These are phyloP conservation scores for Ascochyta koolunga DNA, from an alignment of 2,329 filamentous ascomycete species.

Conservation along the genomic window DNA sequence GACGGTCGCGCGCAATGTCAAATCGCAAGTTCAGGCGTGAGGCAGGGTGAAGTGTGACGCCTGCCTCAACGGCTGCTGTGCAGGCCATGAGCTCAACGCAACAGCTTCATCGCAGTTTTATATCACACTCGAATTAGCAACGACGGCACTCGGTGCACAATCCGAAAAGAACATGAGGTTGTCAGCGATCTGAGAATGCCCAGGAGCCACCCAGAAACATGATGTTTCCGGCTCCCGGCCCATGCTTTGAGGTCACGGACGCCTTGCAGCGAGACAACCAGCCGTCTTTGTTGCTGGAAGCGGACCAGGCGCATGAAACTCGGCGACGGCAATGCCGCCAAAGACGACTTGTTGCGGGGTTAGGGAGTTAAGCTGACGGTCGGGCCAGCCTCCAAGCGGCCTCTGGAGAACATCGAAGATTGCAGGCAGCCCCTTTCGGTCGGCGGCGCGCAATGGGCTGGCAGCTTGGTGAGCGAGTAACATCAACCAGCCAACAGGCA, in stretches of 20 bases:
- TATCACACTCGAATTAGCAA: not conserved
- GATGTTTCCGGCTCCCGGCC: not conserved
- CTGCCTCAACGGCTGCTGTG: constrained; percentile 3
- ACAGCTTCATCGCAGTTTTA: not conserved
- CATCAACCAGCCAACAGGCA: constrained; percentile 10
- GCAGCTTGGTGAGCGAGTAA: constrained; percentile 12
- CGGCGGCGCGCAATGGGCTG: constrained; percentile 9
- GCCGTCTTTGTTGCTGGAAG: constrained; percentile 9
- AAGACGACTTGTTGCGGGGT: constrained; percentile 16
- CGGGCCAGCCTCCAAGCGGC: constrained; percentile 15
- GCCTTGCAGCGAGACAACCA: constrained; percentile 10
- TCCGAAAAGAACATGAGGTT: not conserved
- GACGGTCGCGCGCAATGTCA: not conserved
- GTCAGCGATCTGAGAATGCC: not conserved
- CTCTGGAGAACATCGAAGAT: constrained; percentile 14
- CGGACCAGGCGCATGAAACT: constrained; percentile 16
- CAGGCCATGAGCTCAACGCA: constrained; percentile 6
- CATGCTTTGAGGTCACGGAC: constrained; percentile 2
- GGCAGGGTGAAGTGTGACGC: constrained; percentile 11
- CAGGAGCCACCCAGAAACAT: not conserved
- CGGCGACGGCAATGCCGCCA: constrained; percentile 15
- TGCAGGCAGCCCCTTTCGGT: constrained; percentile 13
- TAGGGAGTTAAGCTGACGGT: constrained; percentile 13
- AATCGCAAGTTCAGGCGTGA: constrained; percentile 5
- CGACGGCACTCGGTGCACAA: not conserved